Evolutionary conservation across 2,329 filamentous ascomycete species (phyloP).

Genomic region (Pyrenophora seminiperda): DNA sequence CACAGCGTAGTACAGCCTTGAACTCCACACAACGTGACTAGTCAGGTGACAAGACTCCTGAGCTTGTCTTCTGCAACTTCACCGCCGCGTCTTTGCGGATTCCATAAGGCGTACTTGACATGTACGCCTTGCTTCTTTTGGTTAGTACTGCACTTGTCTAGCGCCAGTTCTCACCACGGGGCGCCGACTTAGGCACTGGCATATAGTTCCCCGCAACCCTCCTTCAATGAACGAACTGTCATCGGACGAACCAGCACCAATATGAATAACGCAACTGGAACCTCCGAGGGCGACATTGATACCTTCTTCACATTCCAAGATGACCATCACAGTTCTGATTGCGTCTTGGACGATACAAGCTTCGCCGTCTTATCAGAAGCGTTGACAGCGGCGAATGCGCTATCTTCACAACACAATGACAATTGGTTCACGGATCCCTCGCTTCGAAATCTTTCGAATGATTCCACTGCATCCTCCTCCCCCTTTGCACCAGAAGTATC

Average conservation of each 20-base stretch:
- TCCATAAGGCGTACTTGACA: constrained; percentile 18
- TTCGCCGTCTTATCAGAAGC: constrained; percentile 13
- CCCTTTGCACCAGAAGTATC: constrained; percentile 15
- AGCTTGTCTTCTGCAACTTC: background rate
- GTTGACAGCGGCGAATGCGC: constrained; percentile 1
- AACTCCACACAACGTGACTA: background rate
- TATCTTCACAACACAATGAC: constrained; percentile 2
- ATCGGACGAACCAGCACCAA: background rate
- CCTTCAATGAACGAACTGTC: background rate
- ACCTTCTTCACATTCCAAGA: background rate
- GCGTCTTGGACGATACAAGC: constrained; percentile 5
- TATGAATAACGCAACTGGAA: constrained; percentile 1
- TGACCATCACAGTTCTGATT: background rate
- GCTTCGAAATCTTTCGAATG: constrained; percentile 11
- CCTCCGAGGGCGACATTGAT: background rate
- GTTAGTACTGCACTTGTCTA: constrained; percentile 4
- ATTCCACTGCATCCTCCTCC: constrained; percentile 20
- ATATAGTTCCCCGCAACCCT: constrained; percentile 2
- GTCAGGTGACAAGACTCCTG: no score
- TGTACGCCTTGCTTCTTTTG: constrained; percentile 7
- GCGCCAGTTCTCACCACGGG: background rate
- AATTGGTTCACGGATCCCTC: constrained; percentile 6
- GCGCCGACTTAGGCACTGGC: background rate
- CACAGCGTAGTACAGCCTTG: background rate
- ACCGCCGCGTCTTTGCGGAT: background rate